Percentiles rank a stretch among this genome's conserved stretches.
Conservation (phyloP, 2,329 filamentous ascomycete species). For the Acarospora socialis region DNA sequence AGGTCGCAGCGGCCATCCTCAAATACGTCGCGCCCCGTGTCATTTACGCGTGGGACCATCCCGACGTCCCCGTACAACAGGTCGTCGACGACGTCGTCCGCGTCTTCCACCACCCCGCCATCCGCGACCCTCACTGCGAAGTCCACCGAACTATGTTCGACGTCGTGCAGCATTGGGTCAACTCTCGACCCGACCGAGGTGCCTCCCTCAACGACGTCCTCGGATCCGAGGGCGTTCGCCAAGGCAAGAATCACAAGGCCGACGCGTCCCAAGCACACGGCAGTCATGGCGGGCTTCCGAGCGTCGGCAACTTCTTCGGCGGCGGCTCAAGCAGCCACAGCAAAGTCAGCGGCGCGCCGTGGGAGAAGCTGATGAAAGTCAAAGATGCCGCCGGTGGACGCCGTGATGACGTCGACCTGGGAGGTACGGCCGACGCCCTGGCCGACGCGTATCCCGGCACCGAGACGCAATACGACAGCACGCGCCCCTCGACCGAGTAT, state of each 20-base stretch:
- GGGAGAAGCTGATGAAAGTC: slow-evolving; percentile 4
- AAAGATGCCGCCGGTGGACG: neutral
- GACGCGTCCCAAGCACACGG: slow-evolving; percentile 16
- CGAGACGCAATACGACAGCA: slow-evolving; percentile 7
- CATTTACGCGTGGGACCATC: slow-evolving; percentile 86
- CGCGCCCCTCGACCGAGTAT: slow-evolving; percentile 14
- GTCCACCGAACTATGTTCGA: slow-evolving; percentile 82
- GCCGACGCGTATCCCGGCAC: slow-evolving; percentile 8
- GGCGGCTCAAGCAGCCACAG: slow-evolving; percentile 11
- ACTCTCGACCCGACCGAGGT: slow-evolving; percentile 51
- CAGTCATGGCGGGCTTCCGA: slow-evolving; percentile 13
- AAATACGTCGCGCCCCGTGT: slow-evolving; percentile 79
- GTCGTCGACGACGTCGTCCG: slow-evolving; percentile 67
- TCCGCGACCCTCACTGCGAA: slow-evolving; percentile 60
- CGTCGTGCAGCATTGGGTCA: slow-evolving; percentile 68
- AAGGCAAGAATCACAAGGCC: slow-evolving; percentile 60
- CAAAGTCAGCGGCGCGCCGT: slow-evolving; percentile 3
- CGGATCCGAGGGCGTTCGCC: slow-evolving; percentile 66
- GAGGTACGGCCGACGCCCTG: neutral
- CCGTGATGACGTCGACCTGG: neutral
- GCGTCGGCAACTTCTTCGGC: slow-evolving; percentile 23
- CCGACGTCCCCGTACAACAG: slow-evolving; percentile 66
- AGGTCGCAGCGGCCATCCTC: slow-evolving; percentile 59
- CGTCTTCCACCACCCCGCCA: slow-evolving; percentile 81
- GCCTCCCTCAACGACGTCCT: slow-evolving; percentile 60